Evolutionary conservation across 2,329 filamentous ascomycete genomes (phyloP), one percentile per base, ranked within the genome.

Genomic region (Aspergillus puulaauensis): DNA sequence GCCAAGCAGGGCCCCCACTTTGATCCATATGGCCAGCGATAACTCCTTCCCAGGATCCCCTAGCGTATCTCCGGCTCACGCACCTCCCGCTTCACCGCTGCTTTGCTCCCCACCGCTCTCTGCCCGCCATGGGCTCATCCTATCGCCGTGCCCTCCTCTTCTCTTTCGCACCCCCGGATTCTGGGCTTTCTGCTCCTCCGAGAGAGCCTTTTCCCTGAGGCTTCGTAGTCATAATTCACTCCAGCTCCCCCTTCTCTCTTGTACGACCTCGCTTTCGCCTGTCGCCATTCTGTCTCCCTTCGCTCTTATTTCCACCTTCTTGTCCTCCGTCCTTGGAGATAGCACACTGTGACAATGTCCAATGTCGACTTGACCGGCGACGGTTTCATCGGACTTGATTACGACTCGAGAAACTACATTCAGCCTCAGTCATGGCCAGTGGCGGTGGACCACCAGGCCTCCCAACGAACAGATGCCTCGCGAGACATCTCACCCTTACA

Each of bases 351-450:
- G 52, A 74, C 68, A 58, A 79, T 78, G 72, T 76, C 73, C 63
- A 77, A 77, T 70, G 71, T 79, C 63, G 75, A 76, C 72, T 63
- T 80, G 64, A 66, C 73, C 52, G 68, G 65, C 64, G 77, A 80
- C 58, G 78, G 76, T 68, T 73, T 81, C 56, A 71, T 77, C 63
- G 75, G 74, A 62, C 74, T 79, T 62, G 78, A 80, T 56, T 79
- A 79, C 61, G 78, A 80, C 66, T 74, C 77, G 57, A 76, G 77
- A 72, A 71, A 65, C 49, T 81, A 79, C 69, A 71, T 76, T 60
- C 71, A 75, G 58, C 68, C 73, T 63, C 68, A 73, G 61, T 67
- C 72, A 61, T 80, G 77, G 78, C 72, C 77, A 52, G 70, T 79
- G 52, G 61, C 74, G 50, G 71, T 78, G 60, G 74, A 77, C 61